A percentile compares a stretch with the other conserved stretches of the same genome.
Evolutionary conservation across 352 stramenopile genomes (phyloP).

Genomic region (Thraustotheca clavata): DNA sequence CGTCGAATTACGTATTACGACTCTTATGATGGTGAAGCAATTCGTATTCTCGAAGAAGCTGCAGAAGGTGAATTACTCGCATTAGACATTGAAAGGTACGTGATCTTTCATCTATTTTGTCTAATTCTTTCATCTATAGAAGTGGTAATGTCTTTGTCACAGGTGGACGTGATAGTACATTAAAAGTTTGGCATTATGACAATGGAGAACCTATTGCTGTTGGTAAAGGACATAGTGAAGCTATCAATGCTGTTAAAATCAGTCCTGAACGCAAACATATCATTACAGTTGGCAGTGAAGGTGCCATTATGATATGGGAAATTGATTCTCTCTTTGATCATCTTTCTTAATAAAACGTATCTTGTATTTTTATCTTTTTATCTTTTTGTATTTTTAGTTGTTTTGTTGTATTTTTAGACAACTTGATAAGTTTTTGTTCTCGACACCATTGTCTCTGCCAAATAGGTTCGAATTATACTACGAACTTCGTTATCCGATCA

Average conservation of each 20-base stretch:
- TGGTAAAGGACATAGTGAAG: slow-evolving; percentile 89
- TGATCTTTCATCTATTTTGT: background rate
- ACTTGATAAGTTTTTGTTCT: too few relatives aligned
- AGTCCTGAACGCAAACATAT: slow-evolving; percentile 89
- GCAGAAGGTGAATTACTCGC: slow-evolving; percentile 85
- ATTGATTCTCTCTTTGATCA: slow-evolving; percentile 41
- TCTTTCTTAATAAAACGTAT: background rate
- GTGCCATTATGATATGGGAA: slow-evolving; percentile 95
- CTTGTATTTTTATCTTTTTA: too few relatives aligned
- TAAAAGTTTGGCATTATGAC: slow-evolving; percentile 97
- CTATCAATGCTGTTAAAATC: slow-evolving; percentile 90
- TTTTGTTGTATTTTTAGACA: too few relatives aligned
- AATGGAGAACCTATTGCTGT: slow-evolving; percentile 85
- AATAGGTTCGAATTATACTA: too few relatives aligned
- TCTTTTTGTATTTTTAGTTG: too few relatives aligned
- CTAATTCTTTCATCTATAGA: background rate
- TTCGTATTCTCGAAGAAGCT: slow-evolving; percentile 91
- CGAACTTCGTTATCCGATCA: too few relatives aligned
- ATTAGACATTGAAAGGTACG: slow-evolving; percentile 85
- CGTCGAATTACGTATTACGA: slow-evolving; percentile 96
- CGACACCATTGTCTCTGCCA: too few relatives aligned
- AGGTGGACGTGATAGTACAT: slow-evolving; percentile 81
- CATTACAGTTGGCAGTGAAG: slow-evolving; percentile 91
- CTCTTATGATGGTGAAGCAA: slow-evolving; percentile 90
- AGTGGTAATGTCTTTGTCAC: slow-evolving; percentile 87